A percentile compares a stretch with the other conserved stretches of the same genome.
Conservation (phyloP, 805 yeast species). For the Priceomyces castillae region DNA sequence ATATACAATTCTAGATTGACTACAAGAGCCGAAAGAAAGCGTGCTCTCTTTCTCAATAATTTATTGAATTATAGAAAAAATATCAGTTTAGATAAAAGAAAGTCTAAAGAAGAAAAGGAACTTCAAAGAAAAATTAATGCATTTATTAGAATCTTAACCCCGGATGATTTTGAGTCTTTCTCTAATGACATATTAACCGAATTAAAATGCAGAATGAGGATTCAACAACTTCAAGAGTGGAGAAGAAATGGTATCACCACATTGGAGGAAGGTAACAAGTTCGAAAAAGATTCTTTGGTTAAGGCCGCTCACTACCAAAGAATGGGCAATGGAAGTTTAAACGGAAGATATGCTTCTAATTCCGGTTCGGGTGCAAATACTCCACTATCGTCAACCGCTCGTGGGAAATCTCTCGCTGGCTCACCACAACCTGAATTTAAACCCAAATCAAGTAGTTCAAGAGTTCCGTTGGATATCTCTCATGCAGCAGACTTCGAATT, state of each 20-base stretch:
- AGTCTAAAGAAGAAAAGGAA: conserved; percentile 88
- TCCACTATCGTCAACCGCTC: conserved; percentile 13
- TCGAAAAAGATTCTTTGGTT: conserved; percentile 81
- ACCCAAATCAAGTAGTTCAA: conserved; percentile 43
- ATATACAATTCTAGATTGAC: conserved; percentile 89
- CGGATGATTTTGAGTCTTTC: conserved; percentile 76
- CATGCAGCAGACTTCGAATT: conserved; percentile 81
- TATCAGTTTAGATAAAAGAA: conserved; percentile 77
- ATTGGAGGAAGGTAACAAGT: conserved; percentile 76
- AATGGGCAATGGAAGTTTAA: conserved; percentile 38
- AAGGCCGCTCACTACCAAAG: conserved; percentile 63
- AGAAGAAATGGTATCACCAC: conserved; percentile 85
- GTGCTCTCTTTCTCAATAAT: conserved; percentile 71
- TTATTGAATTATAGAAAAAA: conserved; percentile 82
- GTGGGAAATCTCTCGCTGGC: conserved; percentile 22
- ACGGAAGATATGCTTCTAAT: conserved; percentile 12
- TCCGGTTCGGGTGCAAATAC: conserved; percentile 18
- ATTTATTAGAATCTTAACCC: conserved; percentile 74
- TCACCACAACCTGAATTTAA: conserved; percentile 42
- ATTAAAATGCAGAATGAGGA: conserved; percentile 71
- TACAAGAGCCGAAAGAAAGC: conserved; percentile 88
- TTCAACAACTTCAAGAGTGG: conserved; percentile 91
- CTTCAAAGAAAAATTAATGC: conserved; percentile 72
- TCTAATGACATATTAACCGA: conserved; percentile 73
- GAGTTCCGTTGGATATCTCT: conserved; percentile 62